Evolutionary conservation across 1,139 yeast genomes (phyloP), one percentile per base, ranked within the genome.

Genomic region (Yamadazyma friedrichii): DNA sequence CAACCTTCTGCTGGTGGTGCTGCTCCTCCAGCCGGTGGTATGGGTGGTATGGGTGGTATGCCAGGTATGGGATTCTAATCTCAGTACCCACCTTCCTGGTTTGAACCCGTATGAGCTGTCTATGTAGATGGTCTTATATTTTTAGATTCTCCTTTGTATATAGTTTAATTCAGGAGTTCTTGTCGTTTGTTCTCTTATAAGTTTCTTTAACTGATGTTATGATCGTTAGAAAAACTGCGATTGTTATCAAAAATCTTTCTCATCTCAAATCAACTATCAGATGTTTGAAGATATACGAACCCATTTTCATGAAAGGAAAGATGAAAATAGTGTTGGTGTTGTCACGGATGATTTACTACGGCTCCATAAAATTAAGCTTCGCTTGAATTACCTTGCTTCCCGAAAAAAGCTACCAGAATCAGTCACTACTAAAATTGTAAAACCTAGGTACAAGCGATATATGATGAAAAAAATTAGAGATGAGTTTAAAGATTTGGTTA

Each of bases 1-100:
- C 91, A 87, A 70, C 95, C 93, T 56, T 78, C 87, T 67, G 78
- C 87, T 67, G 76, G 82, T 53, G 68, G 84, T 51, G 80, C 89
- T 50, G 76, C 87, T 45, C 56, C 70, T 39, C 76, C 80, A 43
- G 77, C 78, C 44, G 79, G 79, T 50, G 82, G 84, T 55, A 62
- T 62, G 64, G 67, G 67, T 40, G 74, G 73, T 42, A 70, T 70
- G 75, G 69, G 68, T 40, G 65, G 65, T 34, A 61, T 61, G 65
- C 43, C 45, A 41, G 48, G 48, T 36, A 45, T 45, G 48, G 51
- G 51, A 39, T 50, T 50, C 48, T 50, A 50, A 42, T 10, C 31
- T 12, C 5, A 12, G 6, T 10, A 6, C 9, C n/a, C 29, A 27
- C 29, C 6, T 27, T 27, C n/a, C 13, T n/a, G n/a, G 15, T 27